Base-by-base conservation (phyloP, 345 rosid species). In the Mangifera indica region DNA sequence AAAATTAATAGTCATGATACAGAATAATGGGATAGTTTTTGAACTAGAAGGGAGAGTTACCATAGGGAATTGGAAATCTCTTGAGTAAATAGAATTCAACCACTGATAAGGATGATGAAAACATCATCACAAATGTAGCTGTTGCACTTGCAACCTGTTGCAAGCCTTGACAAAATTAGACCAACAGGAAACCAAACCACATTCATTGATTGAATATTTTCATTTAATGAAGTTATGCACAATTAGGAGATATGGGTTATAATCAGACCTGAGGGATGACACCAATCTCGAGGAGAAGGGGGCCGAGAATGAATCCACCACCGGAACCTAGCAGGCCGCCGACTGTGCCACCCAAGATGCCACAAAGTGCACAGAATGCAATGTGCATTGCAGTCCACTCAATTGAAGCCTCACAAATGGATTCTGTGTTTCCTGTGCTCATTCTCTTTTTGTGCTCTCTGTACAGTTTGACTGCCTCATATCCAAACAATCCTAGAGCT, bases 271-370 rank as follows among this genome's bases (percentile, higher is more conserved):
- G 97, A 0, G 98, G 98, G 67, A 87, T 92, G 80, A 94, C 98
- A 51, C 98, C 98, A 26, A 94, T 94, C 82, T 94, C 98, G 14
- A 94, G 92, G 37, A 94, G 91, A n/a, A 94, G 87, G 0, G 98
- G 98, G 0, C 98, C 96, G 4, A 94, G 85, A 65, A 94, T 84
- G 90, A 94, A 94, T 0, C 98, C 98, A 21, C 98, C 98, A 25
- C 98, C 98, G 0, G 98, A 94, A 22, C 98, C 98, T 0, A 94
- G 97, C 3, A 94, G 87, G 68, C 98, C 98, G 2, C 98, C 98
- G 0, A 94, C 98, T 0, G 89, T 83, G 34, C 98, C 98, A 57
- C 98, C 98, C 20, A 87, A 60, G 72, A 87, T 77, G 26, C 97
- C 96, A 73, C 97, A 94, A 0, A 94, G 80, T 40, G 97, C 96